Evolutionary conservation across 2,329 filamentous ascomycete genomes (phyloP).

Genomic region (Exophiala aquamarina): DNA sequence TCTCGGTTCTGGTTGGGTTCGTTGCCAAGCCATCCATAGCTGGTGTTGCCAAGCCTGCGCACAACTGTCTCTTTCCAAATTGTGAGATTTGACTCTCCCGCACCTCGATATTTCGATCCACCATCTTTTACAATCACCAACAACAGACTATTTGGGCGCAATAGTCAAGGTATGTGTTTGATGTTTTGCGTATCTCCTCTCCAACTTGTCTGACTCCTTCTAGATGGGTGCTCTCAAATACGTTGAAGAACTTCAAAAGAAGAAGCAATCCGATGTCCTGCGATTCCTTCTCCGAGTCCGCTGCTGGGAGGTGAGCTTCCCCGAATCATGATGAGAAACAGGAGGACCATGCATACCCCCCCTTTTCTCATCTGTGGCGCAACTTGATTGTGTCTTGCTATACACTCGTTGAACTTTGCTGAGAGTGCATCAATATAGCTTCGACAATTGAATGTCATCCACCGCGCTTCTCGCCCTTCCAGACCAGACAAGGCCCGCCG

Average conservation of each 20-base stretch:
- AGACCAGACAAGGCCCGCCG: constrained; percentile 99
- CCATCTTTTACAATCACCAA: constrained; percentile 6
- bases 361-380: constrained; percentile 38
- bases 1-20: too few relatives aligned
- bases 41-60: constrained; percentile 22
- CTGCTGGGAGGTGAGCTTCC: constrained; percentile 87
- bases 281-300: constrained; percentile 99
- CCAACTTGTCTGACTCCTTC: not conserved
- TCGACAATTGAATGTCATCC: constrained; percentile 99
- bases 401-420: constrained; percentile 99
- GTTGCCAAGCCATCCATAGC: constrained; percentile 17
- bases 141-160: constrained; percentile 15
- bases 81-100: not conserved
- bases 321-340: constrained; percentile 28
- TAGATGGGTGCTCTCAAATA: constrained; percentile 99
- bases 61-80: constrained; percentile 15
- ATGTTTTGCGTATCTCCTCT: not conserved
- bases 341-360: constrained; percentile 12
- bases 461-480: constrained; percentile 96
- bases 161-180: constrained; percentile 24
- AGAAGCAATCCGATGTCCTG: constrained; percentile 99
- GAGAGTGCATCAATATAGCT: constrained; percentile 99
- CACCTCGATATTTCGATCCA: constrained; percentile 1
- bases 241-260: constrained; percentile 99
- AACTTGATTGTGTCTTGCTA: constrained; percentile 62